Conservation (phyloP, 371 early-diverging fungal genomes). For the Gilbertella persicaria region DNA sequence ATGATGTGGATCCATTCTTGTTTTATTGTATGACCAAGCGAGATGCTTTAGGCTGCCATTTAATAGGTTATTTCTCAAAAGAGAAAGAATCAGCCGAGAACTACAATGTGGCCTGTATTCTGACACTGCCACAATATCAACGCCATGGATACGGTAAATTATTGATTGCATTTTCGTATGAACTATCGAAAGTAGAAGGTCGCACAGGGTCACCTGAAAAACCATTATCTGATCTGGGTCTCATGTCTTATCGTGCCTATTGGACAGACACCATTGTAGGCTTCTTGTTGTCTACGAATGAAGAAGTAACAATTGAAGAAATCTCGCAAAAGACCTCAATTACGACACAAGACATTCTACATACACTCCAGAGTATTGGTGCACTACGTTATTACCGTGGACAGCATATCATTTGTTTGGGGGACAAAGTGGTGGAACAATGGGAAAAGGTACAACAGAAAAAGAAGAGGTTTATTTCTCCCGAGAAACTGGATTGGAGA, state of each 20-base stretch:
- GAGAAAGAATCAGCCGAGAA: constrained; percentile 96
- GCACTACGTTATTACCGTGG: constrained; percentile 95
- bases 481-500: constrained; percentile 77
- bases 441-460: constrained; percentile 73
- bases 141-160: constrained; percentile 97
- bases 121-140: constrained; percentile 99
- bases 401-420: constrained; percentile 88
- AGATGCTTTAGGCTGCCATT: constrained; percentile 83
- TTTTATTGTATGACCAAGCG: constrained; percentile 94
- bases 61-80: constrained; percentile 99
- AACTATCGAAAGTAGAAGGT: constrained; percentile 95
- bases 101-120: constrained; percentile 99
- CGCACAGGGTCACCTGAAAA: constrained; percentile 98
- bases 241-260: constrained; percentile 94
- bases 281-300: constrained; percentile 46
- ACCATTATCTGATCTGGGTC: constrained; percentile 98
- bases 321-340: constrained; percentile 86
- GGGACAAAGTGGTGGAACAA: constrained; percentile 85
- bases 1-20: constrained; percentile 99
- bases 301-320: constrained; percentile 76
- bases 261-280: constrained; percentile 91
- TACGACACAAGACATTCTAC: constrained; percentile 92
- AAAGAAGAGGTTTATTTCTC: constrained; percentile 76
- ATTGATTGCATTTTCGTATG: constrained; percentile 97
- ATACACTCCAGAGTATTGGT: constrained; percentile 90